phyloP scores from a whole-genome alignment of 2,329 filamentous ascomycete genomes.

The Cladophialophora psammophila region DNA sequence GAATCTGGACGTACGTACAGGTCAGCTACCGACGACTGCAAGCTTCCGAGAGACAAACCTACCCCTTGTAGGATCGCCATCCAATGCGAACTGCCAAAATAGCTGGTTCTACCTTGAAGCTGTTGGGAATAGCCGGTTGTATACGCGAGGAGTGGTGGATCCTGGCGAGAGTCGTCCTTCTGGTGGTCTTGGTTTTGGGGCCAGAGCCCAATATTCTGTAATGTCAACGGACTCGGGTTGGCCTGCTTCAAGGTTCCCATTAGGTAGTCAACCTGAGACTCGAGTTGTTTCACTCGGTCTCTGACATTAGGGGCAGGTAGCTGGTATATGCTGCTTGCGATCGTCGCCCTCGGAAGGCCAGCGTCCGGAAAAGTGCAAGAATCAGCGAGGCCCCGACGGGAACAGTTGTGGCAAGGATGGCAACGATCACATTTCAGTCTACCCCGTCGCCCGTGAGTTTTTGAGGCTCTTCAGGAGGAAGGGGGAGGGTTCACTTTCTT shows the following conservation, averaged over 20 bases:
- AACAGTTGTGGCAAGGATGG: constrained; percentile 49
- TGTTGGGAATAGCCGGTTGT: constrained; percentile 47
- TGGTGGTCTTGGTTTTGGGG: background rate
- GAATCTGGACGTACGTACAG: constrained; percentile 17
- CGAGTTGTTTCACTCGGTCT: constrained; percentile 35
- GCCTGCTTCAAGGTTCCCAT: constrained; percentile 26
- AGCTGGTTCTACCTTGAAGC: constrained; percentile 47
- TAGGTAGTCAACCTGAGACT: constrained; percentile 31
- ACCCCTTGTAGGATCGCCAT: constrained; percentile 16
- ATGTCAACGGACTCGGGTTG: background rate
- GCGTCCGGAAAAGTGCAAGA: constrained; percentile 79
- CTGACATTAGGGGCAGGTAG: constrained; percentile 14
- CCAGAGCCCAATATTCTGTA: background rate
- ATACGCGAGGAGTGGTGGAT: background rate
- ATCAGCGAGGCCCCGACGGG: constrained; percentile 79
- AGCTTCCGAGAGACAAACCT: background rate
- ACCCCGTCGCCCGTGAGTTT: constrained; percentile 44
- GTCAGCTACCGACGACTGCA: background rate
- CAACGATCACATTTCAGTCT: constrained; percentile 52
- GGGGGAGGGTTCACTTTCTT: constrained; percentile 20
- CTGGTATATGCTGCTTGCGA: background rate
- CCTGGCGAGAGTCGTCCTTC: background rate
- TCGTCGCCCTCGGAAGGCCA: background rate
- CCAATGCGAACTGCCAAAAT: constrained; percentile 38
- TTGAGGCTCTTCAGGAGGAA: background rate